Conservation (phyloP, 768 basidiomycete genomes). For the Butyriboletus loyo region DNA sequence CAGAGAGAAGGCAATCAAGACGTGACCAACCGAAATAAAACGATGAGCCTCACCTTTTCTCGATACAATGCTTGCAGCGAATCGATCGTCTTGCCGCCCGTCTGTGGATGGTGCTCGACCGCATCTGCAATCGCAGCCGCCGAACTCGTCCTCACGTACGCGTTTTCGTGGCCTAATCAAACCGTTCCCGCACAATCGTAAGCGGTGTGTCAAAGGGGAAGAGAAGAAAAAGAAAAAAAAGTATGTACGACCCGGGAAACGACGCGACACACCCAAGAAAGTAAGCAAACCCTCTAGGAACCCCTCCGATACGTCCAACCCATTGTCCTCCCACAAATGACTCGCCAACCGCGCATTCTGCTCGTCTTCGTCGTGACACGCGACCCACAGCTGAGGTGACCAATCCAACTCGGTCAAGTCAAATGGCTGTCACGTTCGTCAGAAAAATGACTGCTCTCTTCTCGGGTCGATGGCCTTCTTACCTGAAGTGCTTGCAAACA, state of each 20-base stretch:
- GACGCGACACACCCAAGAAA: slow-evolving; percentile 58
- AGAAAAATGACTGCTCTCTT: neutral
- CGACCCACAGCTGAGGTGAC: slow-evolving; percentile 85
- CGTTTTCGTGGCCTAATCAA: slow-evolving; percentile 66
- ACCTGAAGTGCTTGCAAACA: slow-evolving; percentile 92
- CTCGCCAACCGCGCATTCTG: slow-evolving; percentile 81
- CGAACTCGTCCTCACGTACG: slow-evolving; percentile 72
- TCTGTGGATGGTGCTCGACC: slow-evolving; percentile 67
- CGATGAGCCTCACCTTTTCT: slow-evolving; percentile 57
- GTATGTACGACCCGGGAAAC: neutral
- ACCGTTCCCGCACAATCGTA: neutral
- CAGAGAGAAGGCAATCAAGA: neutral
- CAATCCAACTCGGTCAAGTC: slow-evolving; percentile 95
- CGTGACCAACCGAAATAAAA: neutral
- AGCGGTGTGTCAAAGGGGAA: neutral
- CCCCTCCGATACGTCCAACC: slow-evolving; percentile 76
- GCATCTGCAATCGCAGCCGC: slow-evolving; percentile 77
- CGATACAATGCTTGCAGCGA: slow-evolving; percentile 71
- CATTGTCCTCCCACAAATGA: slow-evolving; percentile 94
- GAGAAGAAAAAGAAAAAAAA: too few species aligned
- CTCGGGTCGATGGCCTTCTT: neutral
- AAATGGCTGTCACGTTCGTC: slow-evolving; percentile 61
- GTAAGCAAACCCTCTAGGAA: slow-evolving; percentile 52
- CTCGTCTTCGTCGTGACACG: slow-evolving; percentile 84
- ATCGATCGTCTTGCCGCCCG: slow-evolving; percentile 43